Percentiles rank a stretch among this genome's conserved stretches.
phyloP scores from a whole-genome alignment of 1,284 basidiomycete species.

The Puccinia horiana region DNA sequence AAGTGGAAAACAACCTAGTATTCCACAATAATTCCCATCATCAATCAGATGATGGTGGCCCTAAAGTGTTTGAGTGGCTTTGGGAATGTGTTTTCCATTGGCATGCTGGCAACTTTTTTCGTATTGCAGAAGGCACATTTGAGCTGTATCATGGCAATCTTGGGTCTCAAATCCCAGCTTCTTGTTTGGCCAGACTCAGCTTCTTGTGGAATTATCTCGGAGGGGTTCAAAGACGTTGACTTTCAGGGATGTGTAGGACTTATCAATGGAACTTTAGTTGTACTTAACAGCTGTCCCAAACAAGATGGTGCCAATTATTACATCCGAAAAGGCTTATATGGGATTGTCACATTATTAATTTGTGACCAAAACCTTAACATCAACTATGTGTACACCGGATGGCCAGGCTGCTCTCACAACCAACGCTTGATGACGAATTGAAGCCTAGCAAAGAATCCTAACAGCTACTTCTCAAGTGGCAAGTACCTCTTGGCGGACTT shows the following conservation, averaged over 20 bases:
- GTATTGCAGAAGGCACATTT: not conserved
- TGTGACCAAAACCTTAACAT: no score
- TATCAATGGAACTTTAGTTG: no score
- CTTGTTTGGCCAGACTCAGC: no score
- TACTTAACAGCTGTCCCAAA: no score
- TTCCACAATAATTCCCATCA: not conserved
- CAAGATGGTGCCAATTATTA: no score
- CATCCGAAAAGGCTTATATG: not conserved
- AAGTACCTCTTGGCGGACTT: slow-evolving; percentile 15
- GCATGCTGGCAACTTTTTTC: not conserved
- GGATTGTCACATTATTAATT: not conserved
- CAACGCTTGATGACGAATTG: no score
- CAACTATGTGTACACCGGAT: slow-evolving; percentile 1
- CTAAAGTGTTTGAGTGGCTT: not conserved
- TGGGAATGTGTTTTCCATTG: not conserved
- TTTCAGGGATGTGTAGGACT: no score
- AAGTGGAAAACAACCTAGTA: not conserved
- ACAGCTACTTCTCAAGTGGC: not conserved
- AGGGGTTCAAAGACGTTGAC: no score
- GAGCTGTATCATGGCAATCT: no score
- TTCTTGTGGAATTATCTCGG: no score
- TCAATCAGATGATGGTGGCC: not conserved
- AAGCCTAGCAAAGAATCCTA: not conserved
- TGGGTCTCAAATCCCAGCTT: no score
- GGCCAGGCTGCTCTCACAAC: not conserved